These are phyloP conservation scores for Seiridium cupressi DNA, from an alignment of 2,329 filamentous ascomycete genomes.

Conservation along the genomic window DNA sequence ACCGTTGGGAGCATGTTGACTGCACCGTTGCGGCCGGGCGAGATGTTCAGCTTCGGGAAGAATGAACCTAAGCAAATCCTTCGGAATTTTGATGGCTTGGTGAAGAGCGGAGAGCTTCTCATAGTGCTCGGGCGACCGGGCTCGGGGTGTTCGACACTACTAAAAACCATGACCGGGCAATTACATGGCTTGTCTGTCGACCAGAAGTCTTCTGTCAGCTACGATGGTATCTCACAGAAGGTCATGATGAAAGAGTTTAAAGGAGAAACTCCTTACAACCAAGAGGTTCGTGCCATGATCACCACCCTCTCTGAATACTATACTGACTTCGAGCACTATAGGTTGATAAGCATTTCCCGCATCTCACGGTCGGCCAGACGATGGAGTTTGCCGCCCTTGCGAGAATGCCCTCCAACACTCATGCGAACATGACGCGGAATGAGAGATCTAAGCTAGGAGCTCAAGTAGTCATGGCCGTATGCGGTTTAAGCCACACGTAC, in stretches of 20 bases:
- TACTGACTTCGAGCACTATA: slow-evolving; percentile 6
- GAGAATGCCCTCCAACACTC: slow-evolving; percentile 63
- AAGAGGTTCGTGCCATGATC: slow-evolving; percentile 5
- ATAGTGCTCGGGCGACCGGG: slow-evolving; percentile 47
- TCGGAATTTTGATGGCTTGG: slow-evolving; percentile 60
- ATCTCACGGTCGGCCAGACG: slow-evolving; percentile 72
- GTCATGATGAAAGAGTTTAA: slow-evolving; percentile 60
- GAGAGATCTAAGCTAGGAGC: slow-evolving; percentile 63
- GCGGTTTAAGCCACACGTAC: slow-evolving; percentile 70
- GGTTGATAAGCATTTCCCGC: slow-evolving; percentile 57
- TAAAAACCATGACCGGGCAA: slow-evolving; percentile 44
- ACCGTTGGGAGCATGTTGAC: slow-evolving; percentile 61
- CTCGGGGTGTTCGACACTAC: slow-evolving; percentile 48
- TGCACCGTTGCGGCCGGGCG: slow-evolving; percentile 55
- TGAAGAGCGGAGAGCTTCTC: slow-evolving; percentile 56
- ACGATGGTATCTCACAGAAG: slow-evolving; percentile 56
- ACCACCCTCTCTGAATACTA: not conserved
- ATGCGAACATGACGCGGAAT: slow-evolving; percentile 58
- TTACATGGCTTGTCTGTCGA: slow-evolving; percentile 13
- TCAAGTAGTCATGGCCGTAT: slow-evolving; percentile 67
- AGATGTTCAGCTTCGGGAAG: slow-evolving; percentile 48
- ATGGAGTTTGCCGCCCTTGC: slow-evolving; percentile 70
- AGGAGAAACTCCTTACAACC: slow-evolving; percentile 43
- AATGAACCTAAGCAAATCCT: slow-evolving; percentile 59
- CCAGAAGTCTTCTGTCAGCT: slow-evolving; percentile 48